phyloP scores from a whole-genome alignment of 2,329 filamentous ascomycete species.

The Sporothrix dimorphospora region DNA sequence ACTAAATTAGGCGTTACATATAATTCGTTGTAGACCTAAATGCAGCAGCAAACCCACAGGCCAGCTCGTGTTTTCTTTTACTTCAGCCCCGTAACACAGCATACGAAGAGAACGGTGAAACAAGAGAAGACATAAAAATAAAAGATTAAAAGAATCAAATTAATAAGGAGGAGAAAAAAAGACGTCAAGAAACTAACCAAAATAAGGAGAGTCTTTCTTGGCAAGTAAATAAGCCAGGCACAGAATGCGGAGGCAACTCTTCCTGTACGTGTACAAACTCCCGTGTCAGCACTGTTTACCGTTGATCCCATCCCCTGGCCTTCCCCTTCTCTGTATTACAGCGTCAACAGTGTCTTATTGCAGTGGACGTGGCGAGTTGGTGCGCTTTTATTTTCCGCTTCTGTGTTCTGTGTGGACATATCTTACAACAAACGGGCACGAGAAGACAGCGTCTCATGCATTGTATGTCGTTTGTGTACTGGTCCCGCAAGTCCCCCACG shows the following conservation, averaged over 20 bases:
- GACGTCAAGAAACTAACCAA: background rate
- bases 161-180: background rate
- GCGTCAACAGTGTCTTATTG: background rate
- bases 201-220: background rate
- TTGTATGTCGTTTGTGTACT: conserved; percentile 18
- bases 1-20: too few relatives aligned
- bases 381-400: background rate
- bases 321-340: background rate
- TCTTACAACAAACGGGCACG: background rate
- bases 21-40: too few relatives aligned
- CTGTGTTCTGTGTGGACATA: background rate
- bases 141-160: background rate
- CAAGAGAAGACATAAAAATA: background rate
- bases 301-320: background rate
- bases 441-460: conserved; percentile 2
- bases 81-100: conserved; percentile 27
- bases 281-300: background rate
- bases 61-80: conserved; percentile 13
- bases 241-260: conserved; percentile 23
- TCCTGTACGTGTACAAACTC: conserved; percentile 23
- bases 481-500: conserved; percentile 1
- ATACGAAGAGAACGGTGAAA: conserved; percentile 6
- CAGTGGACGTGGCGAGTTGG: background rate
- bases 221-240: background rate
- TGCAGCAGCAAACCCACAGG: background rate